These are phyloP conservation scores for Parathielavia appendiculata DNA, from an alignment of 495 filamentous ascomycete species.

Conservation along the genomic window DNA sequence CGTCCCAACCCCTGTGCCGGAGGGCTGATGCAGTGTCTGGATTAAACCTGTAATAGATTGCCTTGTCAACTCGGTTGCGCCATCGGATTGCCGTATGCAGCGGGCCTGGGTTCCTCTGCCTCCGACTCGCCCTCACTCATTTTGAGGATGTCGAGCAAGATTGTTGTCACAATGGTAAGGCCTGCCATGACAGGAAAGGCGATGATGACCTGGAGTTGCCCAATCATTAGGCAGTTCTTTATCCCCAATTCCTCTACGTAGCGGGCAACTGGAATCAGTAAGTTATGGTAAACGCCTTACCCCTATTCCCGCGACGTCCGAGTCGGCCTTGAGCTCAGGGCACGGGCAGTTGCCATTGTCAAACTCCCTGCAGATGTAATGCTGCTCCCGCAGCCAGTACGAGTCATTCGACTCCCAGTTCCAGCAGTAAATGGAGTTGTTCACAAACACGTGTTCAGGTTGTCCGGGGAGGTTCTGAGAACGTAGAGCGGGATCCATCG, in stretches of 20 bases:
- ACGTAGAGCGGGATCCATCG: too few relatives aligned
- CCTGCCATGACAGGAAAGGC: conserved; percentile 1
- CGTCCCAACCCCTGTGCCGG: background rate
- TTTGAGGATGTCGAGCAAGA: conserved; percentile 1
- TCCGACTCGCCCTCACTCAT: background rate
- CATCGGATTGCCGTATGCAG: background rate
- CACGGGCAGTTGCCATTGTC: background rate
- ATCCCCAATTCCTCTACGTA: background rate
- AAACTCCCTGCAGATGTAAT: conserved; percentile 1
- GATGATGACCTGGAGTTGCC: conserved; percentile 1
- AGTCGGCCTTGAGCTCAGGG: conserved; percentile 6
- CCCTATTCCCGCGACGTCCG: conserved; percentile 9
- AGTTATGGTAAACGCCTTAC: background rate
- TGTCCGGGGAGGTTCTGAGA: background rate
- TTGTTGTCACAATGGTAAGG: conserved; percentile 7
- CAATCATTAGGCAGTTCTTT: background rate
- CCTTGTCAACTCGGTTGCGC: background rate
- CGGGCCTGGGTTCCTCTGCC: background rate
- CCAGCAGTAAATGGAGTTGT: conserved; percentile 12
- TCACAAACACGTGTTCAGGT: background rate
- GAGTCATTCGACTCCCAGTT: background rate
- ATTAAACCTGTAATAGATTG: background rate
- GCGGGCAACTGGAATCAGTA: too few relatives aligned
- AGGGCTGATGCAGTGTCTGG: background rate
- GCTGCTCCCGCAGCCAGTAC: background rate